Percentiles rank a stretch among this genome's conserved stretches.
phyloP scores from a whole-genome alignment of 1,284 basidiomycete species.

The Coniferiporia weirii region DNA sequence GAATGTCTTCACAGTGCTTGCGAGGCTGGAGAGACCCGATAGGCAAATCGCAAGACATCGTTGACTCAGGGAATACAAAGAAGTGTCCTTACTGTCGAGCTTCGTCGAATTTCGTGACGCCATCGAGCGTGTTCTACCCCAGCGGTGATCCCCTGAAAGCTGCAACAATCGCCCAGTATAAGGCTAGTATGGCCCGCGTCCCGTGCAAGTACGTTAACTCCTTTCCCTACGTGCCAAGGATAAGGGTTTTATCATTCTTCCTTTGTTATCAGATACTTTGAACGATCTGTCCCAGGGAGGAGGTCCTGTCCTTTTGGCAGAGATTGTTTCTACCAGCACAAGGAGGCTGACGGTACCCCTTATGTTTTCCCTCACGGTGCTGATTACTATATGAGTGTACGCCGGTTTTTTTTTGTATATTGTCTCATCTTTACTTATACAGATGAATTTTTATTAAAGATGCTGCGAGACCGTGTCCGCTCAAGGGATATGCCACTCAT shows the following conservation, averaged over 20 bases:
- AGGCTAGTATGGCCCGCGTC: slow-evolving; percentile 61
- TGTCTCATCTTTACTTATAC: not conserved
- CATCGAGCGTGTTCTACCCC: slow-evolving; percentile 59
- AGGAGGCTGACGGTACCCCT: slow-evolving; percentile 56
- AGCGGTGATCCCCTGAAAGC: slow-evolving; percentile 48
- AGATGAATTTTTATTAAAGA: not conserved
- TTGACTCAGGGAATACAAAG: slow-evolving; percentile 56
- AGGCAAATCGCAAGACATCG: slow-evolving; percentile 45
- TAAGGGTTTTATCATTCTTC: not conserved
- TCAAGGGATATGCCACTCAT: not conserved
- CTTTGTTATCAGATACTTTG: slow-evolving; percentile 48
- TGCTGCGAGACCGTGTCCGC: not conserved
- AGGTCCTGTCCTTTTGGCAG: slow-evolving; percentile 67
- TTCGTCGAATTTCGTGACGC: slow-evolving; percentile 58
- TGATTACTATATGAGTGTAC: slow-evolving; percentile 46
- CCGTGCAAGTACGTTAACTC: slow-evolving; percentile 50
- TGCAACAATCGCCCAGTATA: slow-evolving; percentile 50
- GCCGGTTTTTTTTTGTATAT: slow-evolving; percentile 3
- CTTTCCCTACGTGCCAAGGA: not conserved
- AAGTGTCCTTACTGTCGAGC: slow-evolving; percentile 70
- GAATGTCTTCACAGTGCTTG: slow-evolving; percentile 48
- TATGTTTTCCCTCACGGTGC: slow-evolving; percentile 51
- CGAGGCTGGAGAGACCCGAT: slow-evolving; percentile 62
- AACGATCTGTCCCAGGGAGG: slow-evolving; percentile 37
- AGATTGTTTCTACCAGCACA: slow-evolving; percentile 73